Evolutionary conservation across 1,284 basidiomycete genomes (phyloP).

Genomic region (Exobasidium cylindrosporum): DNA sequence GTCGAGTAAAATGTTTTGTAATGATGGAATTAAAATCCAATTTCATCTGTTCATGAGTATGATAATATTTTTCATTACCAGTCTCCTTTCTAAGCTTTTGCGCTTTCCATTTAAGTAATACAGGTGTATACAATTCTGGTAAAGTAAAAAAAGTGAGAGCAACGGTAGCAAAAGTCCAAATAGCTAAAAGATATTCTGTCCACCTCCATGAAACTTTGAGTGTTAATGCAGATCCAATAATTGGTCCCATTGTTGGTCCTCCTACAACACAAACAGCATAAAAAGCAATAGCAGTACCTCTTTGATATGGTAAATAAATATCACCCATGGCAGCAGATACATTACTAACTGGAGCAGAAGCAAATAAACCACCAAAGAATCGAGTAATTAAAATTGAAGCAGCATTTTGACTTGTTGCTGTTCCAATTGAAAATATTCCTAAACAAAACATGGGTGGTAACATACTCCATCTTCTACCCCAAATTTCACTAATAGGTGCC

Average conservation of each 20-base stretch:
- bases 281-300: constrained; percentile 69
- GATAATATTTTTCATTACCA: constrained; percentile 36
- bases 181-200: constrained; percentile 54
- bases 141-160: constrained; percentile 26
- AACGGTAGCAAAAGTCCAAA: constrained; percentile 64
- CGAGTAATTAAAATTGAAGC: constrained; percentile 67
- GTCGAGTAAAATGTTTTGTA: constrained; percentile 37
- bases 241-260: constrained; percentile 61
- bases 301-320: constrained; percentile 66
- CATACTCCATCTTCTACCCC: constrained; percentile 60
- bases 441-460: constrained; percentile 54
- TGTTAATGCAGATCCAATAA: constrained; percentile 39
- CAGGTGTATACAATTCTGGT: constrained; percentile 46
- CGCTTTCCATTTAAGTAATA: constrained; percentile 41
- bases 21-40: constrained; percentile 32
- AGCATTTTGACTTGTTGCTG: constrained; percentile 58
- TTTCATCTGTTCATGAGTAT: constrained; percentile 42
- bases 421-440: constrained; percentile 65
- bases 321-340: constrained; percentile 62
- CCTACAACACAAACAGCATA: constrained; percentile 75
- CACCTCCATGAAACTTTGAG: constrained; percentile 20
- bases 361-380: constrained; percentile 68
- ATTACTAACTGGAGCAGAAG: constrained; percentile 59
- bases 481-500: constrained; percentile 65
- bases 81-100: constrained; percentile 36